Conservation (phyloP, 2,329 filamentous ascomycete genomes). For the Fusarium sp. region DNA sequence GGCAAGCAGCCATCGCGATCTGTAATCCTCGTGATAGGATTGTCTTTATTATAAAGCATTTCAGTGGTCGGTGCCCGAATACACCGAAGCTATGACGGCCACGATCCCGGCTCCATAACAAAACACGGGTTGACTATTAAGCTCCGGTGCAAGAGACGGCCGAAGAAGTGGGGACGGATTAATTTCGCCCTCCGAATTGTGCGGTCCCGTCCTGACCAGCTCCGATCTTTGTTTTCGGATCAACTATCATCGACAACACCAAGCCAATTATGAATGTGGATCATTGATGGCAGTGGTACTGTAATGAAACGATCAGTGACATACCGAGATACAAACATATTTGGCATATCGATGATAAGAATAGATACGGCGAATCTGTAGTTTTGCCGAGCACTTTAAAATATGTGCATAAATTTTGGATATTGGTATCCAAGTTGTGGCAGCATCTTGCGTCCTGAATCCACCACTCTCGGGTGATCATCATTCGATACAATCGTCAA, state of each 20-base stretch:
- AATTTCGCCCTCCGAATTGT: slow-evolving; percentile 17
- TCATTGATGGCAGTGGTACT: background rate
- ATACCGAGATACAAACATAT: background rate
- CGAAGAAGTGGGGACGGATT: slow-evolving; percentile 14
- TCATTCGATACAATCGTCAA: background rate
- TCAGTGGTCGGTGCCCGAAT: background rate
- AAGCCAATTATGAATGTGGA: background rate
- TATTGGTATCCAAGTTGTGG: background rate
- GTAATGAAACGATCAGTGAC: background rate
- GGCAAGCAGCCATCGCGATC: accelerated
- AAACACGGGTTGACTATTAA: background rate
- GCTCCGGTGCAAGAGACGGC: background rate
- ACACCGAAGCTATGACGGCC: background rate
- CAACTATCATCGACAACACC: background rate
- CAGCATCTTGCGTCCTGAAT: background rate
- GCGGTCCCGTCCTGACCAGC: background rate
- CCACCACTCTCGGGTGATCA: background rate
- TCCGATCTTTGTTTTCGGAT: slow-evolving; percentile 2
- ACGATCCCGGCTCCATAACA: background rate
- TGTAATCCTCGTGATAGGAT: background rate
- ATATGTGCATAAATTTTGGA: background rate
- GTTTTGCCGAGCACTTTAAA: background rate
- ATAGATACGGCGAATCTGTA: background rate
- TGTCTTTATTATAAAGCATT: background rate
- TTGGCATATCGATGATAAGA: background rate